phyloP scores from a whole-genome alignment of 1,284 basidiomycete genomes.

The Ganoderma resinaceum region DNA sequence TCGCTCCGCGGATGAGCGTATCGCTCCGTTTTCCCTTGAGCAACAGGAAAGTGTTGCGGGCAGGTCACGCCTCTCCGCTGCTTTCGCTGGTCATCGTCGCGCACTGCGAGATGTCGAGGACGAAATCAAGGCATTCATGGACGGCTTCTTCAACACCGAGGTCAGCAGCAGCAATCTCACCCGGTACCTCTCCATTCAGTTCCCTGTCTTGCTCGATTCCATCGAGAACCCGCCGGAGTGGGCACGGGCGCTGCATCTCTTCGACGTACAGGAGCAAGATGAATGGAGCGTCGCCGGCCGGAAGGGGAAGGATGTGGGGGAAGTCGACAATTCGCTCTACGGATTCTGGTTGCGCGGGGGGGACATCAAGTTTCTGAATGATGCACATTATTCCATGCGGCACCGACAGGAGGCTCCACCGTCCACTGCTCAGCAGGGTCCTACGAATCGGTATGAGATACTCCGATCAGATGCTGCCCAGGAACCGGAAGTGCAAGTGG shows the following conservation, averaged over 20 bases:
- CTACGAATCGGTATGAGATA: slow-evolving; percentile 28
- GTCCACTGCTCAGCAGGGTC: not conserved
- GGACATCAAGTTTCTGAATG: slow-evolving; percentile 31
- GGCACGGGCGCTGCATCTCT: slow-evolving; percentile 38
- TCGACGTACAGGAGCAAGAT: slow-evolving; percentile 25
- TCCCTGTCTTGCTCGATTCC: slow-evolving; percentile 51
- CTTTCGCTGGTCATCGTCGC: slow-evolving; percentile 42
- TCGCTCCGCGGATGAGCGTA: slow-evolving; percentile 63
- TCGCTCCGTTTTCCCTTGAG: slow-evolving; percentile 65
- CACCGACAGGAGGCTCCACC: slow-evolving; percentile 5
- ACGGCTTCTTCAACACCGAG: slow-evolving; percentile 44
- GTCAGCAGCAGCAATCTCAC: slow-evolving; percentile 50
- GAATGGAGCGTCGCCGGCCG: slow-evolving; percentile 34
- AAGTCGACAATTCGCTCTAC: slow-evolving; percentile 24
- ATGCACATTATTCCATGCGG: slow-evolving; percentile 27
- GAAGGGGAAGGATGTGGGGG: slow-evolving; percentile 17
- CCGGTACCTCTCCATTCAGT: slow-evolving; percentile 46
- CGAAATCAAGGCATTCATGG: slow-evolving; percentile 54
- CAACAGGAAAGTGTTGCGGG: slow-evolving; percentile 54
- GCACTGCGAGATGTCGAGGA: slow-evolving; percentile 53
- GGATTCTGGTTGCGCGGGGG: slow-evolving; percentile 29
- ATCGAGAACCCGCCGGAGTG: slow-evolving; percentile 50
- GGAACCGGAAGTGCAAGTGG: not conserved
- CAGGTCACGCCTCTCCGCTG: slow-evolving; percentile 48
- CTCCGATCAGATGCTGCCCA: slow-evolving; percentile 1